These are phyloP conservation scores for Anaeromyces robustus DNA, from an alignment of 192 early-diverging fungal species.

Conservation along the genomic window DNA sequence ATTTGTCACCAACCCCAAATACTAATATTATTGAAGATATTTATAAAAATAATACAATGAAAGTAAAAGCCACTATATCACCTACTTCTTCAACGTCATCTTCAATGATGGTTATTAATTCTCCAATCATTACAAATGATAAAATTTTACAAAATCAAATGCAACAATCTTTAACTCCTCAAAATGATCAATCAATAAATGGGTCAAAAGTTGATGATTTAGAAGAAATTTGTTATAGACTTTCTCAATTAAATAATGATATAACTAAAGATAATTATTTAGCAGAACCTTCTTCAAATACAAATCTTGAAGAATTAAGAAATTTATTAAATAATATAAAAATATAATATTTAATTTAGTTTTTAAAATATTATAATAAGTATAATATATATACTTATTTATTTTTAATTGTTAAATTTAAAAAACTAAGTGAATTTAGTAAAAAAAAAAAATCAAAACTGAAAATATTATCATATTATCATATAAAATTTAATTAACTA, in stretches of 20 bases:
- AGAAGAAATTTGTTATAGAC: not conserved
- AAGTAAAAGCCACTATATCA: not conserved
- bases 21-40: not conserved
- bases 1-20: not conserved
- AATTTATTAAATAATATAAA: not conserved
- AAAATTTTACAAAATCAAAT: not conserved
- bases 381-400: too few relatives aligned
- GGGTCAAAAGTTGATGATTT: not conserved
- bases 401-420: too few relatives aligned
- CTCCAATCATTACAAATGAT: not conserved
- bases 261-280: not conserved
- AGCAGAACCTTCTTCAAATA: not conserved
- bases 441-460: too few relatives aligned
- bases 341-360: not conserved
- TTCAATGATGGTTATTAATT: not conserved
- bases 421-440: too few relatives aligned
- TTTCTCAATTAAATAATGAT: not conserved
- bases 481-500: too few relatives aligned
- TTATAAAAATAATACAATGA: not conserved
- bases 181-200: not conserved
- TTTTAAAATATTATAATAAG: too few relatives aligned
- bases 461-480: too few relatives aligned
- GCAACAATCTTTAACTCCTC: not conserved
- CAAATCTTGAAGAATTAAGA: not conserved
- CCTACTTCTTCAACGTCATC: not conserved